Evolutionary conservation across 2,329 filamentous ascomycete species (phyloP).

Genomic region (Aphanoascus verrucosus): DNA sequence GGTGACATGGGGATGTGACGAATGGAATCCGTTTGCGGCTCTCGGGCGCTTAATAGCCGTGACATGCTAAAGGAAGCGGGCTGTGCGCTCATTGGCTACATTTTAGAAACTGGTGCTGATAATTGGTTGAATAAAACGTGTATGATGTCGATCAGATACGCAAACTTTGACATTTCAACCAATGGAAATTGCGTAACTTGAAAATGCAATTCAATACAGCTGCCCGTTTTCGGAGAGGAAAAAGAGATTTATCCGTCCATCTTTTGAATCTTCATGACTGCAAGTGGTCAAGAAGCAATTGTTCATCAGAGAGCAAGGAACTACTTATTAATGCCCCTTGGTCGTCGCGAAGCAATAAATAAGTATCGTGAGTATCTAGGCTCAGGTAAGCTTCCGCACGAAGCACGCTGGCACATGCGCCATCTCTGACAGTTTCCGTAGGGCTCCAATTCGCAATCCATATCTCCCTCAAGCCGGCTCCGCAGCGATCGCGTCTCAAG

Average conservation of each 20-base stretch:
- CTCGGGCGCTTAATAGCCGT: background rate
- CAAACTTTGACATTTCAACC: no score
- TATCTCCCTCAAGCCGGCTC: background rate
- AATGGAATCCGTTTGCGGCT: background rate
- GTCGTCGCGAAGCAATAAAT: background rate
- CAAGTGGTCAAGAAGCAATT: background rate
- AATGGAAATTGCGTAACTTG: background rate
- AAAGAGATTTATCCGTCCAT: slow-evolving; percentile 3
- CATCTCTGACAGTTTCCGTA: background rate
- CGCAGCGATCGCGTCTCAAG: background rate
- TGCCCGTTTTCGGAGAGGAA: background rate
- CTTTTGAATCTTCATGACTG: background rate
- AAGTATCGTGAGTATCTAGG: background rate
- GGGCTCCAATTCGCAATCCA: background rate
- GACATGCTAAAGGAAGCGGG: no score
- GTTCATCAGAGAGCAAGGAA: background rate
- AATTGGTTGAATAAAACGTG: no score
- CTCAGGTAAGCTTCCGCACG: no score
- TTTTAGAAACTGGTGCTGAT: background rate
- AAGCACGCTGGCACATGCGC: background rate
- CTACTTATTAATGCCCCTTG: background rate
- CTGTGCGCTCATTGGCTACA: background rate
- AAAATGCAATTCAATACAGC: background rate
- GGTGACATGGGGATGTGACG: background rate
- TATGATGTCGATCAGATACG: no score